Evolutionary conservation across 1,284 basidiomycete species (phyloP), one percentile per base, ranked within the genome.

Genomic region (Xerocomus nothofagi): DNA sequence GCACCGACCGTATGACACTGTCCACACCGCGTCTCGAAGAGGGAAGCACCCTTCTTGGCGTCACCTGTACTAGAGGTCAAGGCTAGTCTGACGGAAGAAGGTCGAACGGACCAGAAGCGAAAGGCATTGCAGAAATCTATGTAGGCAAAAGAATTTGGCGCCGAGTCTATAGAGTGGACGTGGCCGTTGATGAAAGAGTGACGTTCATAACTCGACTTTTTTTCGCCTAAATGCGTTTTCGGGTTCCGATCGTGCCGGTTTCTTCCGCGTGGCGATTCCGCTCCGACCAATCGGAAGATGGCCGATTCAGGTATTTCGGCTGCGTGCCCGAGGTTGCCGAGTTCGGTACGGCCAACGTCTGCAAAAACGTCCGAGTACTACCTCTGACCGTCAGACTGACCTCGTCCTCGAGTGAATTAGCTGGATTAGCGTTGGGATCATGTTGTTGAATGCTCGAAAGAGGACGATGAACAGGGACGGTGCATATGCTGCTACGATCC

Each of bases 1-100:
- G 81, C 77, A 60, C 79, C 91, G 62, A 91, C 73, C 59, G 93
- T 98, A 76, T 99, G 96, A 79, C 96, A 99, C 73, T 98, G 94
- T 52, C 93, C 93, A 70, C 96, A 99, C 59, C 95, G 92, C 61
- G 93, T 96, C 83, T 92, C 93, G 86, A 94, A 94, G 69, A 94
- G 86, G 71, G 78, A 75, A 68, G 93, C 93, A 74, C 93, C 93
- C 81, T 95, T 96, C 55, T 62, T 62, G 65, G 85, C 73, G 77
- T 96, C 91, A 83, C 94, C 93, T 93, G 63, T 8, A 47, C 11
- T 2, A 29, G 11, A 5, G 7, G 44, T 49, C 41, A 55, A 14
- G 3, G 6, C 17, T 4, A 7, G 40, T n/a, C 11, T 8, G 11
- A 14, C 11, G 15, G n/a, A 31, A 14, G 17, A 14, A 3, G 3